A percentile compares a stretch with the other conserved stretches of the same genome.
Conservation (phyloP, 371 early-diverging fungal genomes). For the Apophysomyces ossiformis region DNA sequence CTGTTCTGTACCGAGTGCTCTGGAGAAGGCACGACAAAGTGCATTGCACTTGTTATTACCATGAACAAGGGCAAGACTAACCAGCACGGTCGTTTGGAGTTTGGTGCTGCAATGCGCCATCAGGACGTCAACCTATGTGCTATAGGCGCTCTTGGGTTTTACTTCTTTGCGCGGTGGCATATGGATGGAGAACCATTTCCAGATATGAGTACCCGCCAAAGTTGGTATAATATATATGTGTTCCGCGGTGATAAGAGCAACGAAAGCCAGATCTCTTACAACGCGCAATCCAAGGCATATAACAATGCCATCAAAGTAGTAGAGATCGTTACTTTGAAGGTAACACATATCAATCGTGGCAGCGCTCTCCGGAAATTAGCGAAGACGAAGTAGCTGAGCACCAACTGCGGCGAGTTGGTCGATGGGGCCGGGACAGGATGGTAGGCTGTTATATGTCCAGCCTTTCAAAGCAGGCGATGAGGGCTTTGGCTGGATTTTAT, state of each 20-base stretch:
- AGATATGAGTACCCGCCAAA: background rate
- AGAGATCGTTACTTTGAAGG: background rate
- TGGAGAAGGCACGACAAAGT: background rate
- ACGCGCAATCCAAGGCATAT: background rate
- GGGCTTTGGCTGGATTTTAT: background rate
- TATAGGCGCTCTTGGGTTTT: background rate
- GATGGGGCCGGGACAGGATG: background rate
- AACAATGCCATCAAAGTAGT: background rate
- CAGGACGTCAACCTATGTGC: background rate
- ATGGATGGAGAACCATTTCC: background rate
- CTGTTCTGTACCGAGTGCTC: background rate
- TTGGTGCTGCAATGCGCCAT: constrained; percentile 6
- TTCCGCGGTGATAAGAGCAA: background rate
- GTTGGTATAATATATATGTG: background rate
- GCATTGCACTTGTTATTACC: constrained; percentile 10
- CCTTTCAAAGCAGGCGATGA: background rate
- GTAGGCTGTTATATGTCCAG: background rate
- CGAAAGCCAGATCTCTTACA: background rate
- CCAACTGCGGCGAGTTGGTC: background rate
- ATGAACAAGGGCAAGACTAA: constrained; percentile 5
- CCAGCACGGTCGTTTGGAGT: constrained; percentile 5
- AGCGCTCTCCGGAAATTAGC: background rate
- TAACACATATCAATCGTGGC: background rate
- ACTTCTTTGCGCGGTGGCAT: background rate
- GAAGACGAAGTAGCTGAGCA: background rate